Conservation (phyloP, 306 rosid species). For the Trifolium subterraneum region DNA sequence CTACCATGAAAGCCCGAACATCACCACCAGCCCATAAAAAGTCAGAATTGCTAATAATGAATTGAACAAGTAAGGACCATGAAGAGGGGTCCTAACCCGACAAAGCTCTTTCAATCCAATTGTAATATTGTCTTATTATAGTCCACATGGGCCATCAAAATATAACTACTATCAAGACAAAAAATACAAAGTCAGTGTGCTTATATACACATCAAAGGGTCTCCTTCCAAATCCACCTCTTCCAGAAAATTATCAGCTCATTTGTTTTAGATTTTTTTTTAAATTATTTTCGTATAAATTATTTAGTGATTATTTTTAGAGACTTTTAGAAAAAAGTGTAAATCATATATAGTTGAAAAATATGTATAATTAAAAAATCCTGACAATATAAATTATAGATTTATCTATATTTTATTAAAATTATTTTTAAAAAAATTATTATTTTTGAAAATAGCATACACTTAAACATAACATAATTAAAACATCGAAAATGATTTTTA, state of each 20-base stretch:
- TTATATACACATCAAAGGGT: slow-evolving; percentile 42
- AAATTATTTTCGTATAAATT: no score
- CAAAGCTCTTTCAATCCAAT: slow-evolving; percentile 44
- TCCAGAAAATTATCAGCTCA: background rate
- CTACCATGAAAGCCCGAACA: slow-evolving; percentile 28
- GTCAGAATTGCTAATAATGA: slow-evolving; percentile 20
- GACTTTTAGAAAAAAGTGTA: no score
- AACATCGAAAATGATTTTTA: no score
- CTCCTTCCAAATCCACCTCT: slow-evolving; percentile 37
- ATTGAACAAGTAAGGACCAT: slow-evolving; percentile 39
- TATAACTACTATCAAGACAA: slow-evolving; percentile 35
- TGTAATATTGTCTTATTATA: slow-evolving; percentile 50
- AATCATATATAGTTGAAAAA: no score
- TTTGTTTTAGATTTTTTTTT: no score
- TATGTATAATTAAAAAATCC: no score
- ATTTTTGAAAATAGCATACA: no score
- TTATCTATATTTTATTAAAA: no score
- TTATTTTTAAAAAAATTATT: no score
- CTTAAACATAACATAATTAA: no score
- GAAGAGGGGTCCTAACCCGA: slow-evolving; percentile 33
- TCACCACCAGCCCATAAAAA: slow-evolving; percentile 1
- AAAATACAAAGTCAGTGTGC: slow-evolving; percentile 44
- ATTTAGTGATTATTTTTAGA: no score
- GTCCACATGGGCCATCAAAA: slow-evolving; percentile 43
- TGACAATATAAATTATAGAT: no score